phyloP scores from a whole-genome alignment of 1,284 basidiomycete species.

The Austroboletus novae-zelandiae region DNA sequence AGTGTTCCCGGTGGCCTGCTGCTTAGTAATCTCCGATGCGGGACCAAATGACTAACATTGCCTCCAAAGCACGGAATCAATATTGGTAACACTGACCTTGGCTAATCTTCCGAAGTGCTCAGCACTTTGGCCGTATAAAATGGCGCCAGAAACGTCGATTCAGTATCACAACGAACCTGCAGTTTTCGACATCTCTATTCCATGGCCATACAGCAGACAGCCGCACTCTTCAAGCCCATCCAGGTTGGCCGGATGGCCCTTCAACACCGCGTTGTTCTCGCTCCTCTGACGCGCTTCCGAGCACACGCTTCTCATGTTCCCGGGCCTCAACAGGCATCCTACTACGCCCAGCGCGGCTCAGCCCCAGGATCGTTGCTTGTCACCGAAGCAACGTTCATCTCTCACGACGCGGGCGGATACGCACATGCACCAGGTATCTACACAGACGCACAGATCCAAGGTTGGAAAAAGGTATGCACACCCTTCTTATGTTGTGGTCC shows the following conservation, averaged over 20 bases:
- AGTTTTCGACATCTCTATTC: neutral
- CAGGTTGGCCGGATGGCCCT: constrained; percentile 32
- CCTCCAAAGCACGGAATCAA: too few relatives aligned
- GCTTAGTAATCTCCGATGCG: too few relatives aligned
- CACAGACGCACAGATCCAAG: constrained; percentile 20
- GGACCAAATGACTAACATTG: too few relatives aligned
- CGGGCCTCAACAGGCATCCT: constrained; percentile 19
- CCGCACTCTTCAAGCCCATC: too few relatives aligned
- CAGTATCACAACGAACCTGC: too few relatives aligned
- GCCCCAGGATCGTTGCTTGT: constrained; percentile 31
- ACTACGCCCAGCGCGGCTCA: constrained; percentile 33
- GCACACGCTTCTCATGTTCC: constrained; percentile 21
- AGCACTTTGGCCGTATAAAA: too few relatives aligned
- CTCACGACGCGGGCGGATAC: constrained; percentile 26
- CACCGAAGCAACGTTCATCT: constrained; percentile 35
- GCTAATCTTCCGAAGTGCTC: too few relatives aligned
- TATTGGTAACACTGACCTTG: too few relatives aligned
- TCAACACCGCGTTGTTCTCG: constrained; percentile 32
- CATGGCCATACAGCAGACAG: constrained; percentile 8
- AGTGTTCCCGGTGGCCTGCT: too few relatives aligned
- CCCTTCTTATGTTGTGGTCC: too few relatives aligned
- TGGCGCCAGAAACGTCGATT: too few relatives aligned
- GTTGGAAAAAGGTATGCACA: constrained; percentile 25
- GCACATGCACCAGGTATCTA: constrained; percentile 25
- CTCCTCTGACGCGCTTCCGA: constrained; percentile 36